Percentiles rank a stretch among this genome's conserved stretches.
These are phyloP conservation scores for Moniliella sp. DNA, from an alignment of 1,284 basidiomycete genomes.

Conservation along the genomic window DNA sequence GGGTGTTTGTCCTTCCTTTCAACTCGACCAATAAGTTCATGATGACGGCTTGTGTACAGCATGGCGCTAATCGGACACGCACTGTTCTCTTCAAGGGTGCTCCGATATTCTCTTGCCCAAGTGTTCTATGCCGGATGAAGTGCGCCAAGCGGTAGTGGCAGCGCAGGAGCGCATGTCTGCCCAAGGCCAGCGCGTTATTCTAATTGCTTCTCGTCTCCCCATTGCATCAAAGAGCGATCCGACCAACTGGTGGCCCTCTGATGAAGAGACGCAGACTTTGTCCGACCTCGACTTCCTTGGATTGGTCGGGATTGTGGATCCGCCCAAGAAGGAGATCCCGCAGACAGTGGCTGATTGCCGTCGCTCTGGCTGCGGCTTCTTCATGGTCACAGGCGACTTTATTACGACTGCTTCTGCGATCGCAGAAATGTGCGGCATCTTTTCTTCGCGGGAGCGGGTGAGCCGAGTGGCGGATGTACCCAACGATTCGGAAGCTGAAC, in stretches of 20 bases:
- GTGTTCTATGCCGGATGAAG: conserved; percentile 1
- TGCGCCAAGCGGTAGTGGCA: background rate
- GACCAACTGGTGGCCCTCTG: conserved; percentile 34
- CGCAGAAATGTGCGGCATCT: conserved; percentile 44
- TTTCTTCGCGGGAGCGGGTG: too few species aligned
- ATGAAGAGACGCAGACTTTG: conserved; percentile 19
- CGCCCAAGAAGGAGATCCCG: conserved; percentile 44
- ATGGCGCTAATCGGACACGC: background rate
- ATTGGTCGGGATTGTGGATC: conserved; percentile 47
- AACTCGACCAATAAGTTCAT: conserved; percentile 51
- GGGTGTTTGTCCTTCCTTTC: conserved; percentile 36
- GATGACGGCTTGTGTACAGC: conserved; percentile 37
- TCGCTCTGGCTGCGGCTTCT: conserved; percentile 45
- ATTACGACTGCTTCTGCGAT: conserved; percentile 43
- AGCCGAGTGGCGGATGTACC: too few species aligned
- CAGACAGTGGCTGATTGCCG: conserved; percentile 40
- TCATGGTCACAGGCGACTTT: conserved; percentile 51
- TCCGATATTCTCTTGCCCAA: conserved; percentile 12
- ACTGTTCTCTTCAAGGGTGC: conserved; percentile 17
- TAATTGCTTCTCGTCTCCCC: conserved; percentile 37
- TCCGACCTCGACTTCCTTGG: conserved; percentile 44
- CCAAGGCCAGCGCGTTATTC: conserved; percentile 45
- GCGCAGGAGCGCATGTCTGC: conserved; percentile 37
- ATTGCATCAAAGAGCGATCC: conserved; percentile 1
- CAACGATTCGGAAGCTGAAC: too few species aligned